A percentile compares a stretch with the other conserved stretches of the same genome.
phyloP scores from a whole-genome alignment of 139 green algal genomes.

The Chlamydomonas eustigma region DNA sequence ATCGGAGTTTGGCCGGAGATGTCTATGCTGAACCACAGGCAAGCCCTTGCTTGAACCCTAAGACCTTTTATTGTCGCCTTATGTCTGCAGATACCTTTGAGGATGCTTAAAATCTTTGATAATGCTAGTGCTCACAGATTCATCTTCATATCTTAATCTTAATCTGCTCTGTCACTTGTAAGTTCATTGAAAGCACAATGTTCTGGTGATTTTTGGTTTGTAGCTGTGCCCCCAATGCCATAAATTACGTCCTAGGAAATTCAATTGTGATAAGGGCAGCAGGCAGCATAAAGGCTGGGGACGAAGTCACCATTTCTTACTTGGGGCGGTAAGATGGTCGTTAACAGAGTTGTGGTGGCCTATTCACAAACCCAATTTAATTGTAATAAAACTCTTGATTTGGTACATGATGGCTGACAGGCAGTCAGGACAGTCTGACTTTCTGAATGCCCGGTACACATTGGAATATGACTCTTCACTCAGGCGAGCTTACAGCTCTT shows the following conservation, averaged over 20 bases:
- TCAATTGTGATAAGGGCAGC: slow-evolving; percentile 32
- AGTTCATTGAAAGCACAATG: no score
- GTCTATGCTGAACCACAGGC: slow-evolving; percentile 34
- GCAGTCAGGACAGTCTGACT: no score
- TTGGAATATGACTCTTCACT: no score
- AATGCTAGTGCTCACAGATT: not conserved
- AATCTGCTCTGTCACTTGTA: not conserved
- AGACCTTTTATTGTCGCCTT: no score
- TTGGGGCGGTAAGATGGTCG: slow-evolving; percentile 26
- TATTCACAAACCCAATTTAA: no score
- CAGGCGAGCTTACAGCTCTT: no score
- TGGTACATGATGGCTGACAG: no score
- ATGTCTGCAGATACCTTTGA: no score
- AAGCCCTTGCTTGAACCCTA: not conserved
- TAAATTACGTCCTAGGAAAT: slow-evolving; percentile 30
- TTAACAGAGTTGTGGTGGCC: no score
- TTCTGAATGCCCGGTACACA: not conserved
- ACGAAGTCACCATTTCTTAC: slow-evolving; percentile 40
- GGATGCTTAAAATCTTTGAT: no score
- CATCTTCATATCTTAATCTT: not conserved
- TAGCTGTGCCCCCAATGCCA: slow-evolving; percentile 32
- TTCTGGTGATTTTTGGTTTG: not conserved
- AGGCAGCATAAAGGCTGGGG: slow-evolving; percentile 8
- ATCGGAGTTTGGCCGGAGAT: slow-evolving; percentile 39
- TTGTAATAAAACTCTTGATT: no score